Evolutionary conservation across 306 rosid species (phyloP).

Genomic region (Gastrolobium bilobum): DNA sequence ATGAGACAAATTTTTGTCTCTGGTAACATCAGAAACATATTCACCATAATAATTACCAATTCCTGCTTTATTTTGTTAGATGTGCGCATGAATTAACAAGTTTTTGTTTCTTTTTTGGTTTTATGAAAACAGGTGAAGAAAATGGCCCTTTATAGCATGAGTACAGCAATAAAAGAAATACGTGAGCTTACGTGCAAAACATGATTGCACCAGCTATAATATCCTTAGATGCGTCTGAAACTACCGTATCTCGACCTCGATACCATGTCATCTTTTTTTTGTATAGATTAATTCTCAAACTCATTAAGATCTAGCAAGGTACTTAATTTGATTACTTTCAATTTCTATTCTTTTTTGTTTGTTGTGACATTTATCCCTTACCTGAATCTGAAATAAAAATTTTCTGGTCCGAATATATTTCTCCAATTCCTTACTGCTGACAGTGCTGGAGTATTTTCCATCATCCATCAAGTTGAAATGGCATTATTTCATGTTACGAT

Average conservation of each 20-base stretch:
- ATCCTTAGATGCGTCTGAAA: not conserved
- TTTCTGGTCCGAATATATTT: slow-evolving; percentile 8
- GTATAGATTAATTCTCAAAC: slow-evolving; percentile 48
- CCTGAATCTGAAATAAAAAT: slow-evolving; percentile 40
- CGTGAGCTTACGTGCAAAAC: slow-evolving; percentile 82
- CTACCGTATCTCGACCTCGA: slow-evolving; percentile 2
- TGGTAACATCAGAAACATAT: too few relatives aligned
- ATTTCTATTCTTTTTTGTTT: slow-evolving; percentile 28
- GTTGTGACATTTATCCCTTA: slow-evolving; percentile 29
- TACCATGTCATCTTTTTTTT: slow-evolving; percentile 5
- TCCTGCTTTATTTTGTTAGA: slow-evolving; percentile 25
- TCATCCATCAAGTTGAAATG: not conserved
- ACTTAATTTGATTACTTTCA: slow-evolving; percentile 32
- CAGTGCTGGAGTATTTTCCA: not conserved
- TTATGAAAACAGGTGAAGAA: slow-evolving; percentile 79
- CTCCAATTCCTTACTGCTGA: not conserved
- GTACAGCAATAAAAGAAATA: slow-evolving; percentile 80
- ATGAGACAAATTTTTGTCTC: too few relatives aligned
- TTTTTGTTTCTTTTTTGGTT: slow-evolving; percentile 14
- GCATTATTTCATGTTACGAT: not conserved
- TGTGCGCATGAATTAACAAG: slow-evolving; percentile 34
- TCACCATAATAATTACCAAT: not conserved
- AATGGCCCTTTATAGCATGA: slow-evolving; percentile 79
- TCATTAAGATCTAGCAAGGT: slow-evolving; percentile 38
- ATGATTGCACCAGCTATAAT: slow-evolving; percentile 53